Evolutionary conservation across 805 yeast genomes (phyloP).

Genomic region (Jamesozyma spencerorum): DNA sequence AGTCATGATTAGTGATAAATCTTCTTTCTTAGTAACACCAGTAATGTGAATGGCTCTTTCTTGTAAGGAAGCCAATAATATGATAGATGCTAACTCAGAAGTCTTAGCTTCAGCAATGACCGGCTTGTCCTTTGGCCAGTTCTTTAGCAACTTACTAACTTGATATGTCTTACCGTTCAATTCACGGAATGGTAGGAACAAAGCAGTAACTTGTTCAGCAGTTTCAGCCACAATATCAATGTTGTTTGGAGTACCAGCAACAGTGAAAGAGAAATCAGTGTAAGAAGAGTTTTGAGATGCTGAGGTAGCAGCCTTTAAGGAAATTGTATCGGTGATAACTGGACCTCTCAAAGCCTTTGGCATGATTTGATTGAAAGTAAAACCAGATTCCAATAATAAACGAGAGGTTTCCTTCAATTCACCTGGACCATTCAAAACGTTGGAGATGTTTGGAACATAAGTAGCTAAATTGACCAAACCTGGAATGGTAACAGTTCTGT

Average conservation of each 20-base stretch:
- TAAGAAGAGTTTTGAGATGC: slow-evolving; percentile 49
- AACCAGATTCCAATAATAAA: slow-evolving; percentile 73
- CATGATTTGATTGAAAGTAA: slow-evolving; percentile 72
- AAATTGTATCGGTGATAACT: slow-evolving; percentile 52
- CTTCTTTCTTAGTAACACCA: slow-evolving; percentile 72
- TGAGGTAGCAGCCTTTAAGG: slow-evolving; percentile 53
- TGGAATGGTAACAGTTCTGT: slow-evolving; percentile 70
- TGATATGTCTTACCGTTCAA: slow-evolving; percentile 65
- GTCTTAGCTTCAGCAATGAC: slow-evolving; percentile 87
- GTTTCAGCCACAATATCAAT: slow-evolving; percentile 52
- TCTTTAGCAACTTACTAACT: slow-evolving; percentile 66
- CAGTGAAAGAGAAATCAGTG: slow-evolving; percentile 75
- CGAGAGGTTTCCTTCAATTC: slow-evolving; percentile 64
- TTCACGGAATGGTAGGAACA: slow-evolving; percentile 73
- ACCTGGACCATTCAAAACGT: slow-evolving; percentile 34
- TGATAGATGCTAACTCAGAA: slow-evolving; percentile 85
- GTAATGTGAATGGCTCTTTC: slow-evolving; percentile 80
- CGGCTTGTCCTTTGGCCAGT: slow-evolving; percentile 80
- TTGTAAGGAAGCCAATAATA: slow-evolving; percentile 82
- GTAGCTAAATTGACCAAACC: slow-evolving; percentile 80
- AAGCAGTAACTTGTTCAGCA: slow-evolving; percentile 60
- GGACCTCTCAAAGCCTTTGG: slow-evolving; percentile 60
- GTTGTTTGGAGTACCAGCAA: slow-evolving; percentile 74
- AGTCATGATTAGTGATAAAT: slow-evolving; percentile 72
- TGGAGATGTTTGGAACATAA: slow-evolving; percentile 59